phyloP scores from a whole-genome alignment of 768 basidiomycete genomes.

The Antrodiella citrinella region DNA sequence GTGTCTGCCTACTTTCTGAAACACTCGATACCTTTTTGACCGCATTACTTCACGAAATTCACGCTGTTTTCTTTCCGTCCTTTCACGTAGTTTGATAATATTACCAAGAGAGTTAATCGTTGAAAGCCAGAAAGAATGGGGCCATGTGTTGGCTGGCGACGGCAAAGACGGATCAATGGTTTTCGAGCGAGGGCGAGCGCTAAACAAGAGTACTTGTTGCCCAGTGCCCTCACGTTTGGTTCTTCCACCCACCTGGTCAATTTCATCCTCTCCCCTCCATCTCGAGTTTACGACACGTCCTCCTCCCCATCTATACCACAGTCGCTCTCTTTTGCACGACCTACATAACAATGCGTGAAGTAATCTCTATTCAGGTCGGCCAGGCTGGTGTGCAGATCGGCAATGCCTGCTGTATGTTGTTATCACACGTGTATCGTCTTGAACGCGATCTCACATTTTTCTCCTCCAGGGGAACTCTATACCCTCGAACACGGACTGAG shows the following conservation, averaged over 20 bases:
- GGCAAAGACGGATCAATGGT: background rate
- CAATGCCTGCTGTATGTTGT: slow-evolving; percentile 86
- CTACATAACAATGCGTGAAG: slow-evolving; percentile 65
- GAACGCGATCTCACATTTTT: slow-evolving; percentile 10
- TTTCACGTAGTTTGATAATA: slow-evolving; percentile 17
- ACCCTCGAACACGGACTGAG: slow-evolving; percentile 95
- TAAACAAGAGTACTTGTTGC: background rate
- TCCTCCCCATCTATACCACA: background rate
- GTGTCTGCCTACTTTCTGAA: slow-evolving; percentile 15
- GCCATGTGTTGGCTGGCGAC: background rate
- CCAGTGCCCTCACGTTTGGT: background rate
- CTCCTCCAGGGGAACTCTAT: slow-evolving; percentile 85
- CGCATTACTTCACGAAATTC: slow-evolving; percentile 24
- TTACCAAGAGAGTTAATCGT: slow-evolving; percentile 12
- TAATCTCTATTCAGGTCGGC: slow-evolving; percentile 93
- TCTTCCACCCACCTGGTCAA: slow-evolving; percentile 1
- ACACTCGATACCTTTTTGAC: slow-evolving; percentile 23
- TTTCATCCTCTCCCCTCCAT: slow-evolving; percentile 2
- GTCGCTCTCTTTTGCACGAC: slow-evolving; percentile 11
- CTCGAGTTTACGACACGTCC: background rate
- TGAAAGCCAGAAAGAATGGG: background rate
- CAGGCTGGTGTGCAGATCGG: slow-evolving; percentile 95
- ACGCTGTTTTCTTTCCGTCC: slow-evolving; percentile 26
- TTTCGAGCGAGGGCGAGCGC: background rate
- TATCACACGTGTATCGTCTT: slow-evolving; percentile 5